Evolutionary conservation across 208 protist genomes (phyloP).

Genomic region (Leishmania braziliensis): DNA sequence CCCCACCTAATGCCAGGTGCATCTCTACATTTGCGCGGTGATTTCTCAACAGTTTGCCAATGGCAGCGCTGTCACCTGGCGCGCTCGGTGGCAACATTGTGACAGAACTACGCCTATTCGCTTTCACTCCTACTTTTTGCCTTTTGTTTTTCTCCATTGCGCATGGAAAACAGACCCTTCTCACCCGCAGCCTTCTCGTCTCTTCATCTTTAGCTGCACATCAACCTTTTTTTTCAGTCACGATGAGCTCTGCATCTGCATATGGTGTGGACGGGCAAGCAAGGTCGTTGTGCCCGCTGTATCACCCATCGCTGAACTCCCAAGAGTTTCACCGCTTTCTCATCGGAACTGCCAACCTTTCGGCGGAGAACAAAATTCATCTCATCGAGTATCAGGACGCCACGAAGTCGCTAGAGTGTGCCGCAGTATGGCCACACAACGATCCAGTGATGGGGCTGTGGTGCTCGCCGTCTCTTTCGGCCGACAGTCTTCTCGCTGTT

Average conservation of each 20-base stretch:
- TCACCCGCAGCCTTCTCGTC: background rate
- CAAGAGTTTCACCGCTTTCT: conserved; percentile 68
- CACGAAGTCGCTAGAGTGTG: conserved; percentile 61
- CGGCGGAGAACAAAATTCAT: conserved; percentile 72
- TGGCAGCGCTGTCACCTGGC: background rate
- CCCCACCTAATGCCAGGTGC: background rate
- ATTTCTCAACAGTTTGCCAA: background rate
- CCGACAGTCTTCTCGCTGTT: conserved; percentile 51
- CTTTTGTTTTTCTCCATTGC: background rate
- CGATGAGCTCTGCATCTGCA: conserved; percentile 44
- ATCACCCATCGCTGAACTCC: conserved; percentile 41
- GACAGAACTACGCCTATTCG: background rate
- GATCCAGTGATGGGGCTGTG: conserved; percentile 65
- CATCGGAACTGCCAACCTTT: conserved; percentile 57
- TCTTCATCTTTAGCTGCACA: background rate
- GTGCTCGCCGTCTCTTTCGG: conserved; percentile 59
- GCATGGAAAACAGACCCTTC: background rate
- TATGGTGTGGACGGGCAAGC: conserved; percentile 73
- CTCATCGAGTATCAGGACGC: conserved; percentile 78
- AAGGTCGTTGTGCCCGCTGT: conserved; percentile 56
- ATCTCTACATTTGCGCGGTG: background rate
- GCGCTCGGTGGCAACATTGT: background rate
- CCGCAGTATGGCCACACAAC: conserved; percentile 58
- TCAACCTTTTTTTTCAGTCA: background rate
- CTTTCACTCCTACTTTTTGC: background rate